These are phyloP conservation scores for Lichtheimia ramosa DNA, from an alignment of 371 early-diverging fungal species.

Conservation along the genomic window DNA sequence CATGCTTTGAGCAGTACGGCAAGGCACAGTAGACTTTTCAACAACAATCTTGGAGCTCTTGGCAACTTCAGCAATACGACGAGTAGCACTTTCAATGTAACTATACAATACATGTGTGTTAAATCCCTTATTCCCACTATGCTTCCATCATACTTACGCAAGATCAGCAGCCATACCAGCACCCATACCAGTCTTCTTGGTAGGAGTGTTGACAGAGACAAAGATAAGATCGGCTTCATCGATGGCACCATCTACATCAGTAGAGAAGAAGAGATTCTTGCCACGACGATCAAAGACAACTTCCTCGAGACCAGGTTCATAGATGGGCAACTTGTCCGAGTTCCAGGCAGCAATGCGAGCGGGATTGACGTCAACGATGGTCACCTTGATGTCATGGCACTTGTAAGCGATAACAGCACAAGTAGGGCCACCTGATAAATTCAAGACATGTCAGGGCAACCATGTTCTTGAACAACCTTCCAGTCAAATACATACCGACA, in stretches of 20 bases:
- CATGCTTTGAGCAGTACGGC: conserved; percentile 90
- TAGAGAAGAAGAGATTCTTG: conserved; percentile 85
- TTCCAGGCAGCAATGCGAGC: conserved; percentile 89
- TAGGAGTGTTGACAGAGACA: conserved; percentile 90
- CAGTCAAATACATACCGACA: conserved; percentile 86
- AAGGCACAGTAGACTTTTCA: conserved; percentile 96
- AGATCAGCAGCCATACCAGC: conserved; percentile 88
- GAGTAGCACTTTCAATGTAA: conserved; percentile 85
- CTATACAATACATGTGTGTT: conserved; percentile 25
- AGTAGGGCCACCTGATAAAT: conserved; percentile 83
- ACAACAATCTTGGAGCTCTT: conserved; percentile 87
- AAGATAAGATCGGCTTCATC: conserved; percentile 84
- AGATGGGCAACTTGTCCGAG: conserved; percentile 83
- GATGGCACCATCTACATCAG: conserved; percentile 77
- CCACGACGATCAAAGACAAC: conserved; percentile 73
- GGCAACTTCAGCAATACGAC: conserved; percentile 85
- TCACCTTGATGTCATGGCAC: conserved; percentile 87
- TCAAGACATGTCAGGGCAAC: too few species aligned
- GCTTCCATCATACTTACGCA: conserved; percentile 51
- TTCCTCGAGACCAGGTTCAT: conserved; percentile 89
- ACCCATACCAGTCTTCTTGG: conserved; percentile 78
- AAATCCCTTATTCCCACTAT: neutral
- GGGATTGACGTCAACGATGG: conserved; percentile 82
- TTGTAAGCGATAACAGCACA: conserved; percentile 88
- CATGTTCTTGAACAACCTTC: too few species aligned